These are phyloP conservation scores for Sporothrix luriei DNA, from an alignment of 2,329 filamentous ascomycete species.

Conservation along the genomic window DNA sequence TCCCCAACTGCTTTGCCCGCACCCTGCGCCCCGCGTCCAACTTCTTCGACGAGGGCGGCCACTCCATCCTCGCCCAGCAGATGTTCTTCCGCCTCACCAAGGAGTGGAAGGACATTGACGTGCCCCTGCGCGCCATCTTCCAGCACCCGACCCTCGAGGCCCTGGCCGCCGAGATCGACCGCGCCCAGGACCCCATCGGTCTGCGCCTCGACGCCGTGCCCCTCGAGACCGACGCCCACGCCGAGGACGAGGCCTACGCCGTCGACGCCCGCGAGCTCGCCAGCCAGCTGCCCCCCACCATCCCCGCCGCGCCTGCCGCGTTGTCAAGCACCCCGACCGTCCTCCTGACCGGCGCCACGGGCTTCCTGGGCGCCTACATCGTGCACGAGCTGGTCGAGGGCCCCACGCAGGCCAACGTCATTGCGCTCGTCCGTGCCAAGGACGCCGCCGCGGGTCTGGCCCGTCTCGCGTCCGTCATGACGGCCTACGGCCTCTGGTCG, in stretches of 20 bases:
- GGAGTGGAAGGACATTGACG: slow-evolving; percentile 47
- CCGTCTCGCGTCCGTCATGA: slow-evolving; percentile 53
- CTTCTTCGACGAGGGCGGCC: slow-evolving; percentile 81
- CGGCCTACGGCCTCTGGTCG: slow-evolving; percentile 79
- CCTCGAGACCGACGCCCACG: slow-evolving; percentile 20
- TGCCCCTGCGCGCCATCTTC: slow-evolving; percentile 73
- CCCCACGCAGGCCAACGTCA: slow-evolving; percentile 60
- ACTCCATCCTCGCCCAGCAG: slow-evolving; percentile 79
- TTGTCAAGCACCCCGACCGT: slow-evolving; percentile 57
- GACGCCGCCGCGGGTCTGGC: slow-evolving; percentile 50
- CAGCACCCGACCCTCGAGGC: slow-evolving; percentile 57
- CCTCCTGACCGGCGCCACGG: slow-evolving; percentile 86
- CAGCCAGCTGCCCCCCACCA: slow-evolving; percentile 37
- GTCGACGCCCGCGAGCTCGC: slow-evolving; percentile 30
- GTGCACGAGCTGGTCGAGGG: slow-evolving; percentile 72
- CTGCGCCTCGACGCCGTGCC: slow-evolving; percentile 33
- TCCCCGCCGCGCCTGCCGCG: slow-evolving; percentile 38
- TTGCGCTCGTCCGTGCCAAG: slow-evolving; percentile 75
- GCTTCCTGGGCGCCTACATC: slow-evolving; percentile 83
- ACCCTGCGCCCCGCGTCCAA: slow-evolving; percentile 62
- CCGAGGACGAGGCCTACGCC: slow-evolving; percentile 35
- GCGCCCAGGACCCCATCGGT: slow-evolving; percentile 35
- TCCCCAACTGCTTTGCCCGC: slow-evolving; percentile 57
- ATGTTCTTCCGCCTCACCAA: slow-evolving; percentile 69
- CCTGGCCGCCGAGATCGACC: slow-evolving; percentile 54